Conservation (phyloP, 2,329 filamentous ascomycete genomes). For the Cercospora sp. region DNA sequence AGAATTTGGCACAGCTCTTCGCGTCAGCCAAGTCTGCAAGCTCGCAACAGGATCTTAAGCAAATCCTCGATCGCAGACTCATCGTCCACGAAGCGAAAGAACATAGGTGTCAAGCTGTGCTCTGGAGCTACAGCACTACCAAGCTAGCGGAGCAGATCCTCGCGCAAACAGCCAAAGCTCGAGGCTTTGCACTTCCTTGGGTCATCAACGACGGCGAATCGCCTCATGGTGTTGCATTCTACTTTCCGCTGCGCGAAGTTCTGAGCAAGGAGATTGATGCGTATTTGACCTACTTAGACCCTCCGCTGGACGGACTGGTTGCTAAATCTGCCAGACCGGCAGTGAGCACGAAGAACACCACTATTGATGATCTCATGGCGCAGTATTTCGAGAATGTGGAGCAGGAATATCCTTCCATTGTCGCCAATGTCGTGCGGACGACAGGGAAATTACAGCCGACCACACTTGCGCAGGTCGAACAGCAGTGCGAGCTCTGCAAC, state of each 20-base stretch:
- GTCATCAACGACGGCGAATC: slow-evolving; percentile 73
- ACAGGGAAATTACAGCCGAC: slow-evolving; percentile 72
- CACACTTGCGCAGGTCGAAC: slow-evolving; percentile 35
- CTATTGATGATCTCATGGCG: slow-evolving; percentile 86
- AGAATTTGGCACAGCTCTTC: slow-evolving; percentile 14
- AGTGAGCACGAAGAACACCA: slow-evolving; percentile 72
- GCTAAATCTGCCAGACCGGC: slow-evolving; percentile 36
- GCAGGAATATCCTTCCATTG: slow-evolving; percentile 81
- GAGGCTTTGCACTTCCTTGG: slow-evolving; percentile 81
- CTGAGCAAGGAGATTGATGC: slow-evolving; percentile 75
- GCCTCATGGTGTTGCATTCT: slow-evolving; percentile 60
- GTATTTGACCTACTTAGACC: slow-evolving; percentile 54
- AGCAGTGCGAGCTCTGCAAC: slow-evolving; percentile 66
- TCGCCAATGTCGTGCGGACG: slow-evolving; percentile 92
- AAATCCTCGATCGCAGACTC: slow-evolving; percentile 69
- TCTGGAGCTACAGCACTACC: slow-evolving; percentile 86
- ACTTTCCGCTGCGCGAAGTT: slow-evolving; percentile 82
- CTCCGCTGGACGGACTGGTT: slow-evolving; percentile 42
- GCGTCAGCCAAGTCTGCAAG: slow-evolving; percentile 55
- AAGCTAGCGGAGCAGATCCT: slow-evolving; percentile 82
- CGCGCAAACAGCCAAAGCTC: slow-evolving; percentile 84
- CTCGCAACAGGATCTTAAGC: slow-evolving; percentile 70
- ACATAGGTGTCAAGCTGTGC: slow-evolving; percentile 64
- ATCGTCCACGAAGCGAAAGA: slow-evolving; percentile 65
- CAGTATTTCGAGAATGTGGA: slow-evolving; percentile 88